Evolutionary conservation across 257 asterid genomes (phyloP).

Genomic region (Solanum ossicruentum): DNA sequence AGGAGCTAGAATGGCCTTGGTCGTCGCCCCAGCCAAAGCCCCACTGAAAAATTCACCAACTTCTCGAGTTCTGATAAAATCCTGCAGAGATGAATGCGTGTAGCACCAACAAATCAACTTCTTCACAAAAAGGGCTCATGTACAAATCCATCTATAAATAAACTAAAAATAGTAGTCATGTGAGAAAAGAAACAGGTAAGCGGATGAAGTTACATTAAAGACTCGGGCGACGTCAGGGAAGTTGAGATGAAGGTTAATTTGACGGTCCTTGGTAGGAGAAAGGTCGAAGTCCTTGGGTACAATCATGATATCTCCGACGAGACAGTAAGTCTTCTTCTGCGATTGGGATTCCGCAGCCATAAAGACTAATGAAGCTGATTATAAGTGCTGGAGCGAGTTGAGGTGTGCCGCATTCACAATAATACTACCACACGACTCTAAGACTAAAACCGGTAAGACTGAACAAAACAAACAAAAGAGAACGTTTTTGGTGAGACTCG

Average conservation of each 20-base stretch:
- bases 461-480: neutral
- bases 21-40: constrained; percentile 96
- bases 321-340: constrained; percentile 47
- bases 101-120: neutral
- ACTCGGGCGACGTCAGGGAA: constrained; percentile 41
- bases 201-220: constrained; percentile 19
- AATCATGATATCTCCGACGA: constrained; percentile 30
- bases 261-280: constrained; percentile 22
- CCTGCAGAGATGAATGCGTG: constrained; percentile 12
- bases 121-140: neutral
- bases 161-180: neutral
- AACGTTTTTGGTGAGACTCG: neutral
- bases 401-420: neutral
- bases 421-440: neutral
- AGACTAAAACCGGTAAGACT: neutral
- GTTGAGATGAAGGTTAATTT: neutral
- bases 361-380: neutral
- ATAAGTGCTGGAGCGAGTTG: neutral
- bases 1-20: constrained; percentile 94
- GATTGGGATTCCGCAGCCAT: constrained; percentile 24
- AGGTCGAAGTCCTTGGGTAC: constrained; percentile 37
- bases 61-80: constrained; percentile 50
- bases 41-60: constrained; percentile 87
- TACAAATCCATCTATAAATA: neutral
- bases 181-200: neutral